Evolutionary conservation across 2,329 filamentous ascomycete species (phyloP), one percentile per base, ranked within the genome.

Genomic region (Zymoseptoria passerinii): DNA sequence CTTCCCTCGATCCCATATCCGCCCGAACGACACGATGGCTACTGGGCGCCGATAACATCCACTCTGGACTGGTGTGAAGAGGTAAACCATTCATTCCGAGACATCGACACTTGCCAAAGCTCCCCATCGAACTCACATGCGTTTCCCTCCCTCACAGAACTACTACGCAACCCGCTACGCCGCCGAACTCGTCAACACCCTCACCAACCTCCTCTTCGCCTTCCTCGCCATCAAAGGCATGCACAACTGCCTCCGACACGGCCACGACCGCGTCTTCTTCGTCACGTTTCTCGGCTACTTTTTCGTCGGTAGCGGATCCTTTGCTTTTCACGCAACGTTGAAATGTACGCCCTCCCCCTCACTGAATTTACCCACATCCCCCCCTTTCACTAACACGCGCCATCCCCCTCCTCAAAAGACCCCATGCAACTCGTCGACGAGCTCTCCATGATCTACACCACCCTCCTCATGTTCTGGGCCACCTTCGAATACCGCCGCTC

Each of bases 141-240:
- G n/a, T n/a, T n/a, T n/a, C n/a, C n/a, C n/a, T n/a, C n/a, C n/a
- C n/a, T n/a, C n/a, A n/a, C n/a, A 91, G 83, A 88, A 90, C 63
- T 88, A 88, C 74, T 87, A 87, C 76, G 83, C 86, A 44, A 91
- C 87, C 3, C 78, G 81, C 50, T 92, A 91, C 70, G 81, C 84
- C 51, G 89, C 89, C 40, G 89, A 92, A 70, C 84, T 92, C 51
- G 82, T 90, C 70, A 92, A 87, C 70, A 89, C 89, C 3, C 68
- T 92, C 29, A 96, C 90, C 35, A 96, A 96, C 72, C 72, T 88
- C 2, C 76, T 94, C 23, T 96, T 96, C 73, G 79, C 95, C 66
- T 88, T 81, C 72, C 81, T 95, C 19, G 90, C 90, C 7, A 75
- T 83, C 64, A 87, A 86, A 69, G 92, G 92, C 23, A 83, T 94